A percentile compares a stretch with the other conserved stretches of the same genome.
Conservation (phyloP, 2,329 filamentous ascomycete genomes). For the Colletotrichum lentis region DNA sequence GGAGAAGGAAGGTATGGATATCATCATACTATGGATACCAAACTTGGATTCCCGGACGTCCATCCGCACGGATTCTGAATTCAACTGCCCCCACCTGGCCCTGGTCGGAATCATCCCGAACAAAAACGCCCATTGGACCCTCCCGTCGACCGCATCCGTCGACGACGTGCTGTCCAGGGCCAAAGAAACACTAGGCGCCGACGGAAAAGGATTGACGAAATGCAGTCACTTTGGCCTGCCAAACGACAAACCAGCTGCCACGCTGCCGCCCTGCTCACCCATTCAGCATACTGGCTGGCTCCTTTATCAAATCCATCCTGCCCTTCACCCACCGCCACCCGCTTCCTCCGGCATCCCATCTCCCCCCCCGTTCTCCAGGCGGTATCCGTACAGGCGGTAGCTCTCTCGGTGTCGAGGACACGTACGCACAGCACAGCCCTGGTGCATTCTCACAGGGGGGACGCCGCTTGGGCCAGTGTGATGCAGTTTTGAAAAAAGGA, state of each 20-base stretch:
- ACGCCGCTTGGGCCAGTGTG: conserved; percentile 7
- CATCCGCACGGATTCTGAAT: no score
- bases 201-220: background rate
- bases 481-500: conserved; percentile 5
- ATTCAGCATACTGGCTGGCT: background rate
- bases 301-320: background rate
- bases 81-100: no score
- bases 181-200: conserved; percentile 3
- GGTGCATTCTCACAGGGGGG: conserved; percentile 1
- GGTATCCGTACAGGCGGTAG: background rate
- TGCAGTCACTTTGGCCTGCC: background rate
- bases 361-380: background rate
- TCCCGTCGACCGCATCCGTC: conserved; percentile 29
- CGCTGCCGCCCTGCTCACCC: background rate
- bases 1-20: no score
- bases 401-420: background rate
- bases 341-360: background rate
- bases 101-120: background rate
- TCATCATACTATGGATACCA: no score
- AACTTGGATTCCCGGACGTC: no score
- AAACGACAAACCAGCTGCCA: conserved; percentile 4
- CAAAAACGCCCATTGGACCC: background rate
- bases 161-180: conserved; percentile 4
- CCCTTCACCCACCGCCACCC: background rate
- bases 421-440: background rate